These are phyloP conservation scores for Russula brevipes DNA, from an alignment of 768 basidiomycete species.

Conservation along the genomic window DNA sequence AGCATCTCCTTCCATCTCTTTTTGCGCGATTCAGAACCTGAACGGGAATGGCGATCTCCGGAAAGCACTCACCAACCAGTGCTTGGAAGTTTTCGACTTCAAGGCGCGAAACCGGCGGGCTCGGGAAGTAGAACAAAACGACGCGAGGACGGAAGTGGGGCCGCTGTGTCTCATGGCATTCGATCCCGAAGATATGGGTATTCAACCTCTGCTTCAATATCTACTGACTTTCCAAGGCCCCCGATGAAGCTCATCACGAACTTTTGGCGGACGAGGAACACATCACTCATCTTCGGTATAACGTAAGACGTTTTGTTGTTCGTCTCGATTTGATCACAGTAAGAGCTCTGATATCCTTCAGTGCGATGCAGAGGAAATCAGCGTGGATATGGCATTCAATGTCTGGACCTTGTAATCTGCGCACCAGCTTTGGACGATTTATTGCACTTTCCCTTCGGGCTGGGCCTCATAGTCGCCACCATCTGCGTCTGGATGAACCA, in stretches of 20 bases:
- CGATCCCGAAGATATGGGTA: too few species aligned
- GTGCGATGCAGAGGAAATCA: background rate
- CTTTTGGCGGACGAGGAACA: constrained; percentile 8
- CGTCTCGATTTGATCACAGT: too few species aligned
- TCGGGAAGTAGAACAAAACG: background rate
- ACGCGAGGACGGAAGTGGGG: too few species aligned
- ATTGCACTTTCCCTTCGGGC: background rate
- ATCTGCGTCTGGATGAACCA: too few species aligned
- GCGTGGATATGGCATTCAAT: background rate
- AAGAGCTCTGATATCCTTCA: background rate
- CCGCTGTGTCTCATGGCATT: too few species aligned
- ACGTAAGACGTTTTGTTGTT: background rate
- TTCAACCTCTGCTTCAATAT: too few species aligned
- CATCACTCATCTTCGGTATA: background rate
- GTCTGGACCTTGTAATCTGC: background rate
- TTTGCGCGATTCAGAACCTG: background rate
- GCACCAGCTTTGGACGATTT: background rate
- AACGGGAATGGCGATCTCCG: background rate
- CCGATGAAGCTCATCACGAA: background rate
- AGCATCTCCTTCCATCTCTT: background rate
- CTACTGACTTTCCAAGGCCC: too few species aligned
- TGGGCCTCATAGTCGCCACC: too few species aligned
- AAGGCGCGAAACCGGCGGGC: background rate
- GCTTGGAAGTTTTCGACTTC: background rate
- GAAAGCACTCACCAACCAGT: background rate